Evolutionary conservation across 768 basidiomycete genomes (phyloP).

Genomic region (Rhizopogon roseolus): DNA sequence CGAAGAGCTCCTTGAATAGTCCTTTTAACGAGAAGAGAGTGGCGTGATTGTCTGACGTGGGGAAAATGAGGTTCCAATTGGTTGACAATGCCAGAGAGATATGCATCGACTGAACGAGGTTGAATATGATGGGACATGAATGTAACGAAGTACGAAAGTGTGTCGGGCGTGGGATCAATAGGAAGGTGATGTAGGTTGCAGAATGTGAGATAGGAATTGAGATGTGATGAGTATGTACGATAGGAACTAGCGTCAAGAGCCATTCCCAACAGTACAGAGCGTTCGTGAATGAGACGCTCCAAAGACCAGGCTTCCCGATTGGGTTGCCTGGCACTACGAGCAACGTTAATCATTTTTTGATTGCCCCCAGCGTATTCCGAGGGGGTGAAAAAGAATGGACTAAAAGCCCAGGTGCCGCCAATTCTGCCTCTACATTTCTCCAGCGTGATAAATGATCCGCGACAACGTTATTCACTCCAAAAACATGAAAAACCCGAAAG

Average conservation of each 20-base stretch:
- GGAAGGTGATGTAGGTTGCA: no score
- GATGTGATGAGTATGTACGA: no score
- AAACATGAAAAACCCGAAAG: slow-evolving; percentile 18
- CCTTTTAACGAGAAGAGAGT: no score
- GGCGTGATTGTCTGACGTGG: no score
- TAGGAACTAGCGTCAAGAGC: slow-evolving; percentile 11
- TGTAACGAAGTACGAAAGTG: no score
- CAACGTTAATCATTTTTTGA: background rate
- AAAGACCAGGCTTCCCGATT: slow-evolving; percentile 3
- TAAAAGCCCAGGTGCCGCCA: background rate
- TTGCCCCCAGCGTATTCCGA: slow-evolving; percentile 24
- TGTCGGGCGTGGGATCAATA: no score
- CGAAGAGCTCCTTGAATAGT: no score
- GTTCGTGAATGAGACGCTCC: slow-evolving; percentile 9
- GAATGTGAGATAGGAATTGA: no score
- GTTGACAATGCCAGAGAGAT: no score
- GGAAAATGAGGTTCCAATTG: no score
- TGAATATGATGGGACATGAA: no score
- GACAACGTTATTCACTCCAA: slow-evolving; percentile 17
- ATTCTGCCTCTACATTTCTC: slow-evolving; percentile 7
- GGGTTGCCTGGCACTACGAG: background rate
- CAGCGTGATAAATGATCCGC: slow-evolving; percentile 21
- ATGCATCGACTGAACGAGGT: no score
- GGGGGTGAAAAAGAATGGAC: slow-evolving; percentile 21
- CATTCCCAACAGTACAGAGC: slow-evolving; percentile 18